Conservation (phyloP, 2,329 filamentous ascomycete species). For the Fusarium lyarnte region DNA sequence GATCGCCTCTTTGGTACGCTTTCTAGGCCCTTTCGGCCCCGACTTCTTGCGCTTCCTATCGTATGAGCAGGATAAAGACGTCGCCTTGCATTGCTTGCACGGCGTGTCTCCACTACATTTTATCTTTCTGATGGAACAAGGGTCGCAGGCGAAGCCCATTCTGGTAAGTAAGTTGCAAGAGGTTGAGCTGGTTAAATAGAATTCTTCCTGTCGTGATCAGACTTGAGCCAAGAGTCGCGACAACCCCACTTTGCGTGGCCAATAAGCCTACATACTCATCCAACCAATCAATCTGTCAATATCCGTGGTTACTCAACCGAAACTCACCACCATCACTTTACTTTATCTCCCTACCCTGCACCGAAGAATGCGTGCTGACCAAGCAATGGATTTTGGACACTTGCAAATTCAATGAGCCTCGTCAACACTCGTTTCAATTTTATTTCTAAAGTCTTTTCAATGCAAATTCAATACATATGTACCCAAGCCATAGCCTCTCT, state of each 20-base stretch:
- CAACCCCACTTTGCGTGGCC: neutral
- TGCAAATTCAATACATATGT: neutral
- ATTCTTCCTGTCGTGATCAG: neutral
- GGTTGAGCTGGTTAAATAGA: neutral
- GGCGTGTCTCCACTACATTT: slow-evolving; percentile 1
- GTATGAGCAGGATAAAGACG: slow-evolving; percentile 13
- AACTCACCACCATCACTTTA: neutral
- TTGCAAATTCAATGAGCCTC: neutral
- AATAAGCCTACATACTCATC: neutral
- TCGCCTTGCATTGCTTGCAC: neutral
- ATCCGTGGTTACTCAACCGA: neutral
- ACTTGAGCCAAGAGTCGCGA: neutral
- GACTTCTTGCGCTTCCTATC: slow-evolving; percentile 22
- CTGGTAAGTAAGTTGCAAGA: neutral
- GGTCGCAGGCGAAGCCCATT: slow-evolving; percentile 17
- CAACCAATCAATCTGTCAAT: neutral
- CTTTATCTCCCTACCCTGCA: neutral
- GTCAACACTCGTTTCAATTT: neutral
- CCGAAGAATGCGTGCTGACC: neutral
- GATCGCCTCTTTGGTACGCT: slow-evolving; percentile 23
- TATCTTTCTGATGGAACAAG: slow-evolving; percentile 13
- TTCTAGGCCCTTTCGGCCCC: slow-evolving; percentile 16
- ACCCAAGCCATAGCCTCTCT: neutral
- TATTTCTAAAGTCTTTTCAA: neutral
- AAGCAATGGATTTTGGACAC: no score